Evolutionary conservation across 148 eudicot genomes (phyloP), one percentile per base, ranked within the genome.

Genomic region (Euryodendron excelsum): DNA sequence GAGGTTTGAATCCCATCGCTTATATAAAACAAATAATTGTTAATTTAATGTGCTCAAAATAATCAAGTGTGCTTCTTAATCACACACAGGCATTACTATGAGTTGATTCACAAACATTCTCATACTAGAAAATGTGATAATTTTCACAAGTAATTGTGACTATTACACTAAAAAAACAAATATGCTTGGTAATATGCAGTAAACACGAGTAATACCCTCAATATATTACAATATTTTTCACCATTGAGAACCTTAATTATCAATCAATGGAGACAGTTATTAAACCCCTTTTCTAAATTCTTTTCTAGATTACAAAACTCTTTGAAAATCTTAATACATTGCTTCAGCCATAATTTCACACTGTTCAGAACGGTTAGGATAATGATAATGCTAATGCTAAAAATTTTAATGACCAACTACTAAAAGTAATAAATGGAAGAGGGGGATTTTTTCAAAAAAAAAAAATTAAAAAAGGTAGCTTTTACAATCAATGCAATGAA

Each of bases 21-120:
- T 21, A 55, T 20, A n/a, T 21, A 60, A 10, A 25, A 0, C 11
- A 67, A 20, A 36, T 3, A 47, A 7, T 65, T 0, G 15, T 18
- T 45, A 20, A 68, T 68, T 39, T 37, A 34, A 8, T 66, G 0
- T 21, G 23, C n/a, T 4, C 3, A 37, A 66, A 41, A 41, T 37
- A 68, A 68, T 50, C 72, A 39, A 68, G n/a, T 39, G 39, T n/a
- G 72, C 30, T 39, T 60, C 64, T 10, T 60, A 25, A 23, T 60
- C 23, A 27, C 31, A 12, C 64, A 60, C 12, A 7, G 14, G 3
- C 31, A 61, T 61, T 9, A 5, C 15, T 10, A 61, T 61, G 18
- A 5, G 65, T 7, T 2, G 47, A 5, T n/a, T 37, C n/a, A 66
- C 27, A 66, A 14, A 64, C 48, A 36, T n/a, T 39, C 28, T 9